phyloP scores from a whole-genome alignment of 306 rosid species.

The Glycyrrhiza uralensis region DNA sequence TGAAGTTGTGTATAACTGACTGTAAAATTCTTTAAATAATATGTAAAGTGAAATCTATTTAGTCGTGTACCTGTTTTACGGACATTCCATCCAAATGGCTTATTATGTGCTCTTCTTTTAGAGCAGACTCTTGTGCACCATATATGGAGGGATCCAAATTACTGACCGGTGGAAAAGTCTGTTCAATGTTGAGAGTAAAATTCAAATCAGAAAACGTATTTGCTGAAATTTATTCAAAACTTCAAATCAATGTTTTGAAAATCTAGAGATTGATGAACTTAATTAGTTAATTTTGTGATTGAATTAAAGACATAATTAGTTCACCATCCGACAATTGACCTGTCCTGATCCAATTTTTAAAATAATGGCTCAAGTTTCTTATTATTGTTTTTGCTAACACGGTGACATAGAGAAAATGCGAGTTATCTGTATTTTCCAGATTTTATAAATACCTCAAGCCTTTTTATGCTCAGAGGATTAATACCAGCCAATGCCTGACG shows the following conservation, averaged over 20 bases:
- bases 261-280: no score
- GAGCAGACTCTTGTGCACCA: slow-evolving; percentile 41
- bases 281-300: no score
- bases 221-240: background rate
- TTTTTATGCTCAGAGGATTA: slow-evolving; percentile 38
- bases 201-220: background rate
- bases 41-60: background rate
- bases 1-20: background rate
- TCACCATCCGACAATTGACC: no score
- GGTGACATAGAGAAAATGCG: background rate
- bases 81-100: slow-evolving; percentile 37
- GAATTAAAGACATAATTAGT: background rate
- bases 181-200: background rate
- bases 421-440: background rate
- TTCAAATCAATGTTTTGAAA: background rate
- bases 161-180: slow-evolving; percentile 44
- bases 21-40: background rate
- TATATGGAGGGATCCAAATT: slow-evolving; percentile 28
- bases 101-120: slow-evolving; percentile 39
- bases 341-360: no score
- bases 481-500: slow-evolving; percentile 40
- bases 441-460: slow-evolving; percentile 28
- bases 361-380: background rate
- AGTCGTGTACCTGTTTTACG: slow-evolving; percentile 28
- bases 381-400: background rate